Evolutionary conservation across 139 green algal species (phyloP), one percentile per base, ranked within the genome.

Genomic region (Picochlorum sp.): DNA sequence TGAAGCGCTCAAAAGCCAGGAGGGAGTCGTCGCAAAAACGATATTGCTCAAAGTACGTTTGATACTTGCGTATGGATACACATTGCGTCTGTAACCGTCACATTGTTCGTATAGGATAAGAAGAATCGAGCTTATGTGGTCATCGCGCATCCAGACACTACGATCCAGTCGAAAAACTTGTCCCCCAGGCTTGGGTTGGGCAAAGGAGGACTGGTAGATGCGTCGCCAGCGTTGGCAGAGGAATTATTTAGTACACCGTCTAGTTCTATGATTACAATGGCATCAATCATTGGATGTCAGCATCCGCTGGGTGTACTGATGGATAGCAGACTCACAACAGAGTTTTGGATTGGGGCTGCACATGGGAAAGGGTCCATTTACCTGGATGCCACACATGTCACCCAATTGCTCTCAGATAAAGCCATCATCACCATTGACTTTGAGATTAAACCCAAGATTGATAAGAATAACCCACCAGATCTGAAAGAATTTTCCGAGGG

Each of bases 241-340:
- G n/a, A 66, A 32, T n/a, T 66, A 38, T 41, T 49, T 13, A 62
- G 86, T 74, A 83, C 87, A 41, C 69, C 78, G 4, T 65, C 73
- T 23, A 81, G 84, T 32, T 86, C 79, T 57, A 79, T 88, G 28
- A 91, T 80, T 0, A 81, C 84, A 6, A 62, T 91, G 54, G 83
- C 72, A 3, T 50, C 86, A 1, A 71, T 69, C 13, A 81, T 86
- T 62, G 65, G 69, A 20, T 32, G 23, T 44, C 55, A 63, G 6
- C 34, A 50, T 4, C 57, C 74, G 21, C 77, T 87, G 44, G 75
- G 79, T 58, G 59, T 91, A 18, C 51, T 91, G 45, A 65, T 91
- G 45, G 84, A 91, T 64, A 11, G 60, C 0, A 72, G 71, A 49
- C 59, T 90, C 6, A 49, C 57, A 18, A 41, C 11, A 3, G 38